These are phyloP conservation scores for Hypomontagnella monticulosa DNA, from an alignment of 495 filamentous ascomycete genomes.

Conservation along the genomic window DNA sequence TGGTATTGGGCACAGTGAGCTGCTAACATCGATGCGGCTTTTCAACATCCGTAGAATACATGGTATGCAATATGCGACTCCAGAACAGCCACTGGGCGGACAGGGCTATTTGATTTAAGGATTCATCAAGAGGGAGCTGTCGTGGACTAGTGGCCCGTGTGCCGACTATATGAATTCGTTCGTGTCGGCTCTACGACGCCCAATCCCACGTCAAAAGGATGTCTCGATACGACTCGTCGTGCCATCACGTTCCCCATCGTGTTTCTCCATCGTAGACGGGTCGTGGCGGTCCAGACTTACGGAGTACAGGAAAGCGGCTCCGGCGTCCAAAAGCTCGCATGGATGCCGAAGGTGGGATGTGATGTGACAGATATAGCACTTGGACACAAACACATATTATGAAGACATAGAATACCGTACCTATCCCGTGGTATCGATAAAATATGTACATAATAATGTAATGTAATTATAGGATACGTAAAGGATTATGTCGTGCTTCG, in stretches of 20 bases:
- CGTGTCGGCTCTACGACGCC: conserved; percentile 34
- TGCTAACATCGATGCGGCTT: conserved; percentile 34
- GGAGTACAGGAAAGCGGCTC: conserved; percentile 38
- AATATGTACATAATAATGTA: neutral
- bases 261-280: conserved; percentile 3
- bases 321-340: conserved; percentile 32
- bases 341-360: conserved; percentile 26
- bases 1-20: conserved; percentile 9
- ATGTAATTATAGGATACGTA: neutral
- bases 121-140: conserved; percentile 20
- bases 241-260: conserved; percentile 14
- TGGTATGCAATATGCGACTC: conserved; percentile 27
- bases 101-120: conserved; percentile 33
- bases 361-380: conserved; percentile 26
- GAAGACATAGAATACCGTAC: neutral
- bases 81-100: conserved; percentile 15
- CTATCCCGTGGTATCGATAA: neutral
- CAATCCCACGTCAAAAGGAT: conserved; percentile 36
- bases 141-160: conserved; percentile 35
- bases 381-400: neutral
- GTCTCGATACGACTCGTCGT: conserved; percentile 35
- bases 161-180: conserved; percentile 22
- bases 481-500: no score
- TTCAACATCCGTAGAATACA: conserved; percentile 27
- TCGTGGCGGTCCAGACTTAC: conserved; percentile 28